Evolutionary conservation across 805 yeast species (phyloP), one percentile per base, ranked within the genome.

Genomic region (Saccharomycopsis schoenii): DNA sequence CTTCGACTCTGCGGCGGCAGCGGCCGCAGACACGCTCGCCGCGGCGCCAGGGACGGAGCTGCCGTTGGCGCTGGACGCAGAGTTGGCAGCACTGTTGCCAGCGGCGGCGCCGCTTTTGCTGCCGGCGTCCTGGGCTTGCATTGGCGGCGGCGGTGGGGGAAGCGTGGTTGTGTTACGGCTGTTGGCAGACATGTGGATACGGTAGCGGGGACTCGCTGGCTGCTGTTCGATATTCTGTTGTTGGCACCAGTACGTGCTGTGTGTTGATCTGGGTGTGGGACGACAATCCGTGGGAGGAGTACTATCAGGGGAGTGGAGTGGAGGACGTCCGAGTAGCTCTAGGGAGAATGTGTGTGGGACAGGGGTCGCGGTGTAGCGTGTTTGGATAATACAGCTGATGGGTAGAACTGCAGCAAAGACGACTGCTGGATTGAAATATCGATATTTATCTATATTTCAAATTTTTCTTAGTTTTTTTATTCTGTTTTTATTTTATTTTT

Each of bases 1-100:
- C 43, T 66, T 69, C 34, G 58, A 64, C 55, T 62, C 66, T 36
- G 59, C 67, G 14, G 34, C 51, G 54, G 66, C 57, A 57, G 67
- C 43, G 62, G 67, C 56, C 60, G 67, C 24, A 54, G 60, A 41
- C 54, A 61, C 40, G 51, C 66, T 9, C 54, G 59, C 57, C 12
- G 10, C 51, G 29, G 51, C 51, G 15, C 41, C 41, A 37, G 41
- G 41, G 12, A 37, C 8, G 47, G 47, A 41, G 47, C 21, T 12
- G 47, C 47, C 47, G n/a, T 17, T 41, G 9, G 47, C 41, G 15
- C 34, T 2, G 25, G 52, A 15, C n/a, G 25, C 52, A 6, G 52
- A 21, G 12, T 19, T 15, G n/a, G 34, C n/a, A 2, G 29, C 52
- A 43, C 11, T 17, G 29, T 5, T 24, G 64, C 60, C 42, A 61